These are phyloP conservation scores for Peterozyma toletana DNA, from an alignment of 805 yeast genomes.

Conservation along the genomic window DNA sequence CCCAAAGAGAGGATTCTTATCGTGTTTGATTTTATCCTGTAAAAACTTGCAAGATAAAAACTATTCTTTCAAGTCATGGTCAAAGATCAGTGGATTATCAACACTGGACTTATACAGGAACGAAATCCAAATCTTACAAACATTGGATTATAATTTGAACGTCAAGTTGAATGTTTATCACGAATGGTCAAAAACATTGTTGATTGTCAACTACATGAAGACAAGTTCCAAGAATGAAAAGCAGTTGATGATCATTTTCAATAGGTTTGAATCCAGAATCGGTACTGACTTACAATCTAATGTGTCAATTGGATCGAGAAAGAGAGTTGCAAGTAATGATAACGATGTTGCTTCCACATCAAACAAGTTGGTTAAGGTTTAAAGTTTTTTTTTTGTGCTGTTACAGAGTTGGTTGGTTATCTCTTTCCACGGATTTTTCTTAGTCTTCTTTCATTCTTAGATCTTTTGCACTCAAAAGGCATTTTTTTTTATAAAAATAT, in stretches of 20 bases:
- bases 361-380: neutral
- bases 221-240: neutral
- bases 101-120: slow-evolving; percentile 35
- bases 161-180: slow-evolving; percentile 21
- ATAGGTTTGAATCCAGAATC: too few species aligned
- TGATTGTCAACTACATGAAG: slow-evolving; percentile 5
- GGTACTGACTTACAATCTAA: too few species aligned
- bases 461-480: too few species aligned
- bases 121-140: slow-evolving; percentile 46
- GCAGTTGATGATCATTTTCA: too few species aligned
- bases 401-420: too few species aligned
- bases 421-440: too few species aligned
- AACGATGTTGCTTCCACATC: neutral
- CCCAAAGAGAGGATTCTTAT: slow-evolving; percentile 62
- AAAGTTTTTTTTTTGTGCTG: neutral
- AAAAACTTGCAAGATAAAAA: slow-evolving; percentile 71
- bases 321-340: neutral
- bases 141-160: slow-evolving; percentile 51
- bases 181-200: slow-evolving; percentile 5
- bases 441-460: too few species aligned
- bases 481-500: too few species aligned
- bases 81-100: slow-evolving; percentile 61
- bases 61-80: slow-evolving; percentile 66
- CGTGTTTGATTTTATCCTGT: slow-evolving; percentile 62
- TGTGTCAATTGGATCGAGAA: too few species aligned